Evolutionary conservation across 768 basidiomycete genomes (phyloP).

Genomic region (Dioszegia aurantiaca): DNA sequence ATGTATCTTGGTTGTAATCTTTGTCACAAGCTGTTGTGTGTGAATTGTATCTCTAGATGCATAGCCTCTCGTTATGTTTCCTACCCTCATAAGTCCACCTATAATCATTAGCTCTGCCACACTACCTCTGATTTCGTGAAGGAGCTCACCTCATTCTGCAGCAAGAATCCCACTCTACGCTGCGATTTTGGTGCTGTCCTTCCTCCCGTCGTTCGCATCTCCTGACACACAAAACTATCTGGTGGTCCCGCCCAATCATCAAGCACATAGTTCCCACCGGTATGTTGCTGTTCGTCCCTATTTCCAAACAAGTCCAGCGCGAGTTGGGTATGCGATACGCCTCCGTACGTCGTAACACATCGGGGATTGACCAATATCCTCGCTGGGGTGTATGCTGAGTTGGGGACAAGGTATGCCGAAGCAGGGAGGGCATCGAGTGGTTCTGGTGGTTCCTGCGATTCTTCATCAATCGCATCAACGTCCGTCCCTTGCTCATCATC

Average conservation of each 20-base stretch:
- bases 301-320: slow-evolving; percentile 89
- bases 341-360: slow-evolving; percentile 96
- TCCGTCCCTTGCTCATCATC: slow-evolving; percentile 51
- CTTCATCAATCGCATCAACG: slow-evolving; percentile 50
- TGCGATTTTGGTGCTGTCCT: slow-evolving; percentile 53
- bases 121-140: too few species aligned
- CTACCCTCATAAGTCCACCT: slow-evolving; percentile 3
- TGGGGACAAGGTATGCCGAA: slow-evolving; percentile 64
- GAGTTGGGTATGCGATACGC: slow-evolving; percentile 91
- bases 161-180: slow-evolving; percentile 52
- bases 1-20: neutral
- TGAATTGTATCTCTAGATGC: slow-evolving; percentile 2
- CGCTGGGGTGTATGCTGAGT: slow-evolving; percentile 79
- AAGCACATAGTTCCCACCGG: slow-evolving; percentile 67
- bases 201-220: slow-evolving; percentile 58
- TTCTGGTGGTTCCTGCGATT: slow-evolving; percentile 42
- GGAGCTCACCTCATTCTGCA: slow-evolving; percentile 52
- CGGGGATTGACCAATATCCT: slow-evolving; percentile 92
- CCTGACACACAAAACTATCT: slow-evolving; percentile 97
- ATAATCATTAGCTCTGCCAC: neutral
- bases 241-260: slow-evolving; percentile 97
- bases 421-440: slow-evolving; percentile 48
- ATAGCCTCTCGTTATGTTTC: neutral
- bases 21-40: neutral
- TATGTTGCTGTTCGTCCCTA: slow-evolving; percentile 59